Evolutionary conservation across 2,329 filamentous ascomycete genomes (phyloP).

Genomic region (Saccharata proteae): DNA sequence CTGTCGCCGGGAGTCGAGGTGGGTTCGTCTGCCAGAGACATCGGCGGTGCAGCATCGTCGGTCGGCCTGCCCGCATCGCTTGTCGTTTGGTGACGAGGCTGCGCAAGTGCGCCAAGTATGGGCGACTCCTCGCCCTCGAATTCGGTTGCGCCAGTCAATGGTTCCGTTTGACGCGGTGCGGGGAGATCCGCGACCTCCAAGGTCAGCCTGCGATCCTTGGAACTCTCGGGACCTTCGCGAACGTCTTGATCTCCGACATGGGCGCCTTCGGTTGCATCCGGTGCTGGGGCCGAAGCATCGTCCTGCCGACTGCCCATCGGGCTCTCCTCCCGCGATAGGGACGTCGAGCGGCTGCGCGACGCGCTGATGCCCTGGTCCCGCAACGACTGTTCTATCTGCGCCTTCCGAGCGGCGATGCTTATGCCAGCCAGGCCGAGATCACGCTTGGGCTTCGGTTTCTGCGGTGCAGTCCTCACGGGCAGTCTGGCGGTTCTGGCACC

Average conservation of each 20-base stretch:
- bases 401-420: conserved; percentile 7
- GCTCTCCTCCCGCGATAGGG: no score
- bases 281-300: no score
- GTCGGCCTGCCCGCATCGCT: no score
- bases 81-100: no score
- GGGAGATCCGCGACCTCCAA: conserved; percentile 9
- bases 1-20: no score
- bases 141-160: conserved; percentile 26
- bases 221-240: not conserved
- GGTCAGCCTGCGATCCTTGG: conserved; percentile 1
- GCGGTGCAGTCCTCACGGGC: not conserved
- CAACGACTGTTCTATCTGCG: conserved; percentile 7
- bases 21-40: no score
- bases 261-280: no score
- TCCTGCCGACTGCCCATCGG: no score
- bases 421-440: conserved; percentile 4
- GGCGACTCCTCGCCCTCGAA: conserved; percentile 48
- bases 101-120: conserved; percentile 40
- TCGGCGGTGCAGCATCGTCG: no score
- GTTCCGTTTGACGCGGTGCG: conserved; percentile 19
- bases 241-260: no score
- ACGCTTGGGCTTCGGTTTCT: conserved; percentile 3
- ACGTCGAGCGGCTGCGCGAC: no score
- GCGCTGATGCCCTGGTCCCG: conserved; percentile 4
- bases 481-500: not conserved